Base-by-base conservation (phyloP, 306 rosid species). In the Hippophae tibetana region DNA sequence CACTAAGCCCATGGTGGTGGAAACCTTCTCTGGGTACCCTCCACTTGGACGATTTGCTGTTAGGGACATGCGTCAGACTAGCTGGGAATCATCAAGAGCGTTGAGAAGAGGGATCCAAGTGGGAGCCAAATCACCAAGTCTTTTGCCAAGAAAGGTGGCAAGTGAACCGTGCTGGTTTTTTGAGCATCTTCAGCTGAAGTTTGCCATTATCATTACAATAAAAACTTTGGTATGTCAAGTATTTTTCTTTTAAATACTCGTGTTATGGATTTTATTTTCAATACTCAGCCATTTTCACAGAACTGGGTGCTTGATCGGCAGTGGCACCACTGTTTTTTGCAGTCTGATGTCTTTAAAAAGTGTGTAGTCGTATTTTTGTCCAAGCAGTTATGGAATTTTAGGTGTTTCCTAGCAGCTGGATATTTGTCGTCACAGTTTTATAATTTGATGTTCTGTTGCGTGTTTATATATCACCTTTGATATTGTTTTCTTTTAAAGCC, bases 41-140 rank as follows among this genome's bases (percentile, higher is more conserved):
- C 90, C 95, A 8, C 86, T 90, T 6, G 97, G 97, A 0, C 89
- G 97, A 43, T 90, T 90, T 38, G 95, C 95, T 1, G 97, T 90
- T 14, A 72, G 97, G 40, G 94, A 90, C 81, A 90, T 90, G 95
- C 86, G 97, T 5, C 97, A 89, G 65, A 89, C 97, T 1, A 56
- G 97, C 95, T 27, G 97, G 95, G 97, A 48, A 95, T 89, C 60
- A 82, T 89, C 76, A 89, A 89, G 82, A 62, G 58, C 7, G 95
- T 86, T 11, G 97, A 89, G 70, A 89, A 89, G 97, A 89, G 86
- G 87, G 97, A 89, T 1, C 76, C 95, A 0, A 42, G 60, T 4
- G 92, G 89, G 89, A 8, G 89, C 87, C n/a, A 89, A 89, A 84
- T 81, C 9, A 87, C 90, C 67, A 81, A 89, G 69, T 76, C 95